A percentile compares a stretch with the other conserved stretches of the same genome.
Evolutionary conservation across 306 rosid species (phyloP).

Genomic region (Trifolium fragiferum): DNA sequence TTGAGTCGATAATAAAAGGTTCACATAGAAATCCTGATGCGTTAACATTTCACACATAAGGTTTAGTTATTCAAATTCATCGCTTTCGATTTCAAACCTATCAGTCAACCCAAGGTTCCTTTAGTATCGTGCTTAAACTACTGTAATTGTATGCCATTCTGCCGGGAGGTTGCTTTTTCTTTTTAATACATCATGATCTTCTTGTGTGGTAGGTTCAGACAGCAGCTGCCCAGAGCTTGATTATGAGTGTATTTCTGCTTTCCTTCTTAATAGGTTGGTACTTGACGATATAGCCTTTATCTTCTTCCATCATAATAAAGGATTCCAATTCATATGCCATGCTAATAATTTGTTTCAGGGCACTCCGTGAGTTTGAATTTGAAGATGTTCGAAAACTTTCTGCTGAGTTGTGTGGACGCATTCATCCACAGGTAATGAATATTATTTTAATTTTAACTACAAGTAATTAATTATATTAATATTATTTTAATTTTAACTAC

Average conservation of each 20-base stretch:
- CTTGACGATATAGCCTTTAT: conserved; percentile 15
- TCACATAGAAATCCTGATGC: conserved; percentile 20
- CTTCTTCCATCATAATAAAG: conserved; percentile 35
- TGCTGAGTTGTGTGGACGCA: conserved; percentile 93
- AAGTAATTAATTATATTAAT: too few species aligned
- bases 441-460: conserved; percentile 22
- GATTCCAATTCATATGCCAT: conserved; percentile 30
- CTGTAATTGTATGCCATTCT: conserved; percentile 6
- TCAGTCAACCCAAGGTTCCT: neutral
- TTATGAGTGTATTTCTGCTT: conserved; percentile 56
- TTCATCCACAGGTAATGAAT: conserved; percentile 79
- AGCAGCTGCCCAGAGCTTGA: conserved; percentile 46
- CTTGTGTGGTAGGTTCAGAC: conserved; percentile 47
- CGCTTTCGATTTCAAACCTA: conserved; percentile 36
- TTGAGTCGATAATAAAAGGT: conserved; percentile 17
- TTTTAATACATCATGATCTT: conserved; percentile 23
- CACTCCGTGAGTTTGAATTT: conserved; percentile 74
- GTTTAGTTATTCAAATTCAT: conserved; percentile 26
- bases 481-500: too few species aligned
- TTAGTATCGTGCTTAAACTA: neutral
- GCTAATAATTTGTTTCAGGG: conserved; percentile 54
- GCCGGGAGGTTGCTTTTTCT: neutral
- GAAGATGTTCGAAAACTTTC: conserved; percentile 87
- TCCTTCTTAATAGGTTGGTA: conserved; percentile 71
- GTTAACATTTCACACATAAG: conserved; percentile 1